Conservation (phyloP, 2,329 filamentous ascomycete genomes). For the Dactylonectria macrodidyma region DNA sequence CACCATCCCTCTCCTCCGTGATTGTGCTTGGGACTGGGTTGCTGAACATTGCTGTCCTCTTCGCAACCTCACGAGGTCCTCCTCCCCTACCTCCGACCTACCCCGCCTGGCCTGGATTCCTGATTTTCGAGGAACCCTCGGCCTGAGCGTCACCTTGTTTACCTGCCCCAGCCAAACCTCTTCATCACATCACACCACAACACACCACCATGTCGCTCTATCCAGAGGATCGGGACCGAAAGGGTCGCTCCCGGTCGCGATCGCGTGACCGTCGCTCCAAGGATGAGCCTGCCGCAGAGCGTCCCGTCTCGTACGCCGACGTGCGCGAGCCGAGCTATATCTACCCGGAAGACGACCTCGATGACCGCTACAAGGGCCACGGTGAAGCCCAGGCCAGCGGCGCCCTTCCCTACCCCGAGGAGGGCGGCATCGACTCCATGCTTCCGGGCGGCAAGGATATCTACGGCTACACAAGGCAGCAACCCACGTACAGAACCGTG, state of each 20-base stretch:
- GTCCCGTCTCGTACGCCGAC: conserved; percentile 54
- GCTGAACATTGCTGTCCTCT: background rate
- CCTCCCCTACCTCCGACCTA: background rate
- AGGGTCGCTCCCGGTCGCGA: conserved; percentile 65
- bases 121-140: background rate
- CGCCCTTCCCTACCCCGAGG: conserved; percentile 57
- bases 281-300: conserved; percentile 50
- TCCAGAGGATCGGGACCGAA: conserved; percentile 61
- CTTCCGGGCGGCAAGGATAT: conserved; percentile 54
- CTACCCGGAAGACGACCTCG: conserved; percentile 60
- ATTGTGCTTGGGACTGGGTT: conserved; percentile 5
- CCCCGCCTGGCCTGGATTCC: conserved; percentile 11
- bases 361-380: conserved; percentile 53
- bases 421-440: conserved; percentile 55
- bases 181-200: background rate
- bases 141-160: conserved; percentile 6
- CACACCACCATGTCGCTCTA: conserved; percentile 64
- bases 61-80: conserved; percentile 17
- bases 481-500: conserved; percentile 52
- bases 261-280: conserved; percentile 55
- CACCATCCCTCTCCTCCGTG: background rate
- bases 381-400: conserved; percentile 52
- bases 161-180: background rate
- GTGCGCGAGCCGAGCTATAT: conserved; percentile 60
- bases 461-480: conserved; percentile 59